A percentile compares a stretch with the other conserved stretches of the same genome.
phyloP scores from a whole-genome alignment of 2,329 filamentous ascomycete genomes.

The Neurospora crassa region DNA sequence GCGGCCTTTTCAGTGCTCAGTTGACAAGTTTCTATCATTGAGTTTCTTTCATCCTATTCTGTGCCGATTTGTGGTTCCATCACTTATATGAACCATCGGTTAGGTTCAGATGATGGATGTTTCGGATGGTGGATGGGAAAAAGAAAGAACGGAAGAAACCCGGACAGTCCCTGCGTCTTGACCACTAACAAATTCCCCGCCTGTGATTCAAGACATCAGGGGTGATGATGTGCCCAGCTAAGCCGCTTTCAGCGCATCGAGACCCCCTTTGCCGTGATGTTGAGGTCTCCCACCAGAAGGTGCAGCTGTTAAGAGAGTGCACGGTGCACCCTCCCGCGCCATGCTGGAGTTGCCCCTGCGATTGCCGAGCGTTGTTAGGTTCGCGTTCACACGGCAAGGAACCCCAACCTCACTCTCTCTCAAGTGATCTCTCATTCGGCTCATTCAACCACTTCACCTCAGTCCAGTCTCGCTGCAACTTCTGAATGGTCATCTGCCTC shows the following conservation, averaged over 20 bases:
- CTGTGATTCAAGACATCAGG: not conserved
- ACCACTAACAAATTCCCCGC: not conserved
- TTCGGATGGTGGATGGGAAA: not conserved
- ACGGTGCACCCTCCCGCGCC: not conserved
- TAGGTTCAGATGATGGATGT: not conserved
- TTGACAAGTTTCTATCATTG: not conserved
- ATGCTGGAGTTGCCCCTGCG: not conserved
- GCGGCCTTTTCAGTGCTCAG: not conserved
- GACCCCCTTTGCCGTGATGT: slow-evolving; percentile 12
- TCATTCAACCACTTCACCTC: not conserved
- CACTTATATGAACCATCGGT: not conserved
- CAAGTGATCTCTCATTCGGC: not conserved
- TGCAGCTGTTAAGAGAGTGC: not conserved
- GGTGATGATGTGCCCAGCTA: slow-evolving; percentile 11
- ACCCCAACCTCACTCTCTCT: not conserved
- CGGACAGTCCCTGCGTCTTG: not conserved
- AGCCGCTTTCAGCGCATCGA: slow-evolving; percentile 17
- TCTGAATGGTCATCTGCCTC: not conserved
- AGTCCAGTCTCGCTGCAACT: not conserved
- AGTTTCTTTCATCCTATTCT: not conserved
- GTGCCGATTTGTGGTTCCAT: not conserved
- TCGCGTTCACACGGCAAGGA: not conserved
- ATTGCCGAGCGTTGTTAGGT: not conserved
- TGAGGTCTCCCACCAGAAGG: not conserved
- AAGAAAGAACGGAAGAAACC: not conserved